Base-by-base conservation (phyloP, 805 yeast species). In the Wickerhamomyces rabaulensis region DNA sequence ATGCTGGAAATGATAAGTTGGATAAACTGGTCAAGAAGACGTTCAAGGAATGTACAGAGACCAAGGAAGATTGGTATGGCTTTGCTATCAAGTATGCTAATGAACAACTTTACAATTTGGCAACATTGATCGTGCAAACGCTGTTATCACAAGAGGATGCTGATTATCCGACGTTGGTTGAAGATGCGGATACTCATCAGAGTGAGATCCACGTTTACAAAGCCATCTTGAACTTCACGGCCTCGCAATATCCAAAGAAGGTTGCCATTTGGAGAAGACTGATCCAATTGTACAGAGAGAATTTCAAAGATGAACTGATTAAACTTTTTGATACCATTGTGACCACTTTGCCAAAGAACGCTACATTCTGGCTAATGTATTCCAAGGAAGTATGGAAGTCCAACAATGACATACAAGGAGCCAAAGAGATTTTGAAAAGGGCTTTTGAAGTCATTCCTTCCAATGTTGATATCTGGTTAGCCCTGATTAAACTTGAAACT, bases 331-430 rank as follows among this genome's bases (percentile, higher is more conserved):
- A 80, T 39, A 63, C 66, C 49, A 80, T 91, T 1, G 70, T 83
- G 0, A 53, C 58, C 1, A 57, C 70, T 1, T 71, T 82, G 43
- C 84, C 86, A 0, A 55, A 67, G 4, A 60, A 66, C 26, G 79
- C 77, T 35, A 57, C 75, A 12, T 70, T 88, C 39, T 74, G 79
- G 64, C 63, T 88, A 43, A 78, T 83, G 80, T 87, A 78, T 57
- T 85, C 95, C 0, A 83, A 84, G 53, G 91, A 85, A 54, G 68
- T 74, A 44, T 80, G 89, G 84, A 63, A 66, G 39, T 47, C 68
- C 21, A 73, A 66, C 6, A 40, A 42, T 1, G 79, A 84, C 53
- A 55, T 74, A 1, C 65, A 59, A 1, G 74, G 68, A 4, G 85
- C 96, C 0, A 67, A 82, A 44, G 54, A 58, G 1, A 75, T 87